phyloP scores from a whole-genome alignment of 805 yeast species.

The Candida corydali region DNA sequence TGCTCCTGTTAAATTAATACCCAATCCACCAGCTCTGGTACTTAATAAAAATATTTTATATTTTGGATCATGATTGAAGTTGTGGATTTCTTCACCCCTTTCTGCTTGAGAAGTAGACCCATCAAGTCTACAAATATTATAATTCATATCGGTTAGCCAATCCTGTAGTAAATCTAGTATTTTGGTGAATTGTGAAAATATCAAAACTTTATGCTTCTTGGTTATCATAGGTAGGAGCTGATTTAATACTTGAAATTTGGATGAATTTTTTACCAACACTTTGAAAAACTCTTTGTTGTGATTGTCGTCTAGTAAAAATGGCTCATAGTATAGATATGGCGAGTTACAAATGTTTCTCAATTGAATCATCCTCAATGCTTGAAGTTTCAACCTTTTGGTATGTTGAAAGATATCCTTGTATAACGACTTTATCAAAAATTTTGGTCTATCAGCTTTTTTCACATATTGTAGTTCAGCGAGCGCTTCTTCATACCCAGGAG shows the following conservation, averaged over 20 bases:
- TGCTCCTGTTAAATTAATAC: slow-evolving; percentile 80
- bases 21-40: slow-evolving; percentile 94
- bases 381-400: slow-evolving; percentile 41
- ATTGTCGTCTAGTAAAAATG: slow-evolving; percentile 51
- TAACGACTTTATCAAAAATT: slow-evolving; percentile 11
- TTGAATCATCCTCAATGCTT: slow-evolving; percentile 71
- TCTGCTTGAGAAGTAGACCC: slow-evolving; percentile 67
- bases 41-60: slow-evolving; percentile 65
- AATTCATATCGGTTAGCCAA: slow-evolving; percentile 52
- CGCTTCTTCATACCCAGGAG: slow-evolving; percentile 3
- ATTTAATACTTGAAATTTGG: slow-evolving; percentile 68
- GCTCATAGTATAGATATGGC: slow-evolving; percentile 79
- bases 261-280: slow-evolving; percentile 49
- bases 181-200: slow-evolving; percentile 82
- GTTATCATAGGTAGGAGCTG: slow-evolving; percentile 52
- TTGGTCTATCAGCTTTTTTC: slow-evolving; percentile 10
- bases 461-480: background rate
- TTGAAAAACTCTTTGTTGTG: slow-evolving; percentile 22
- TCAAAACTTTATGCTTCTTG: slow-evolving; percentile 62
- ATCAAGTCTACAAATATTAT: slow-evolving; percentile 60
- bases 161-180: slow-evolving; percentile 81
- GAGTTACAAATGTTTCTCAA: slow-evolving; percentile 80
- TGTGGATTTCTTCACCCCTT: slow-evolving; percentile 58
- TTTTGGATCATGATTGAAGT: slow-evolving; percentile 37
- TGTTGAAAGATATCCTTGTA: slow-evolving; percentile 14